These are phyloP conservation scores for Coemansia sp. DNA, from an alignment of 192 early-diverging fungal genomes.

Conservation along the genomic window DNA sequence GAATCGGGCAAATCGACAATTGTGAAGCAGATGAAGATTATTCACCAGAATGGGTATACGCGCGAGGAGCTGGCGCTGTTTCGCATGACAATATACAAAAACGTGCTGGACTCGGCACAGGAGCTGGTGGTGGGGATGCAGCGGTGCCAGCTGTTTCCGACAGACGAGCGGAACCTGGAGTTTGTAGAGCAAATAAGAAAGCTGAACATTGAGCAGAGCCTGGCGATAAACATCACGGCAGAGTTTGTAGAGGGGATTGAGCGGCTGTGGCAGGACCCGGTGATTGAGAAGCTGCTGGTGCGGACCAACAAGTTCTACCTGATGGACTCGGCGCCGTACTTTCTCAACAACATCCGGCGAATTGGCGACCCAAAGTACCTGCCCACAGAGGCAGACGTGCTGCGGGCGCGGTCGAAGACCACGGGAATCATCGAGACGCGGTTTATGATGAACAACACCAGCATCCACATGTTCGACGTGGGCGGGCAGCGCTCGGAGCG, in stretches of 20 bases:
- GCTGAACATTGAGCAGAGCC: conserved; percentile 56
- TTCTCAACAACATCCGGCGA: conserved; percentile 88
- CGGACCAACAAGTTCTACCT: conserved; percentile 83
- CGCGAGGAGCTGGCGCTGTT: conserved; percentile 73
- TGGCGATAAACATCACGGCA: conserved; percentile 57
- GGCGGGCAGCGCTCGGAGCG: conserved; percentile 97
- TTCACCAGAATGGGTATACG: conserved; percentile 89
- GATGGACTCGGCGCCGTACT: conserved; percentile 95
- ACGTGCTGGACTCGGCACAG: conserved; percentile 81
- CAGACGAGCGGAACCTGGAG: conserved; percentile 53
- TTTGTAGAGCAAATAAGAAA: conserved; percentile 40
- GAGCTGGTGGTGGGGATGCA: conserved; percentile 70
- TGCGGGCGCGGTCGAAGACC: conserved; percentile 94
- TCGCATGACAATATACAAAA: conserved; percentile 80
- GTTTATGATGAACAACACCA: conserved; percentile 90
- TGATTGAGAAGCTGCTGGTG: conserved; percentile 68
- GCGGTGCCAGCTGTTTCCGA: conserved; percentile 59
- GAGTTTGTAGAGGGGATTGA: conserved; percentile 72
- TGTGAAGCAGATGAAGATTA: conserved; percentile 97
- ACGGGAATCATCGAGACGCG: conserved; percentile 95
- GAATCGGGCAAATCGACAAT: conserved; percentile 97
- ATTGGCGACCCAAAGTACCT: conserved; percentile 76
- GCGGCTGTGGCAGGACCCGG: conserved; percentile 78
- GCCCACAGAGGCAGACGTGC: conserved; percentile 93
- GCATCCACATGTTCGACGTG: conserved; percentile 81